Percentiles rank a stretch among this genome's conserved stretches.
Conservation (phyloP, 805 yeast species). For the Saturnispora besseyi region DNA sequence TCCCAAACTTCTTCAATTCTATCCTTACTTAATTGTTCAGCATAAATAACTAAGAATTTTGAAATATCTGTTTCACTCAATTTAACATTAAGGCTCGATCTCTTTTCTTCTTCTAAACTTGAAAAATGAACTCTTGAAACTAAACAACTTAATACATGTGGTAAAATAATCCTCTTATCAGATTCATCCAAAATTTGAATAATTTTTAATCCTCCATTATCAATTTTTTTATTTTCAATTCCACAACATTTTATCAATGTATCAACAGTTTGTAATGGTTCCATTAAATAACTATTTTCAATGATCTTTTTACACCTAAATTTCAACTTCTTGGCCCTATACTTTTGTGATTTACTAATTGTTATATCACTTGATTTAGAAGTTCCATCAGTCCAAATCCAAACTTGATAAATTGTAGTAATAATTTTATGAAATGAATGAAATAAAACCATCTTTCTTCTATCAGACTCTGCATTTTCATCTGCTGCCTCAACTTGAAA, state of each 20-base stretch:
- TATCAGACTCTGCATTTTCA: constrained; percentile 40
- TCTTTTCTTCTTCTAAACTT: constrained; percentile 21
- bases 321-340: constrained; percentile 52
- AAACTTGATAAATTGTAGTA: constrained; percentile 46
- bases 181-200: constrained; percentile 81
- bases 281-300: constrained; percentile 55
- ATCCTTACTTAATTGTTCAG: constrained; percentile 38
- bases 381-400: constrained; percentile 33
- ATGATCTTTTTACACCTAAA: constrained; percentile 58
- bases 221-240: constrained; percentile 17
- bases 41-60: constrained; percentile 50
- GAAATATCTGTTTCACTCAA: constrained; percentile 39
- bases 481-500: constrained; percentile 63
- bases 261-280: constrained; percentile 67
- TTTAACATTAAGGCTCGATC: constrained; percentile 40
- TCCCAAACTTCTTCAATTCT: constrained; percentile 73
- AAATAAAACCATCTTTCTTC: constrained; percentile 47
- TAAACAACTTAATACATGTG: constrained; percentile 53
- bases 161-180: constrained; percentile 64
- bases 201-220: constrained; percentile 31
- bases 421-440: constrained; percentile 56
- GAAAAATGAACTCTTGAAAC: constrained; percentile 35
- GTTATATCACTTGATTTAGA: not conserved
- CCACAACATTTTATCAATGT: constrained; percentile 37
- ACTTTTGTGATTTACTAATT: constrained; percentile 29